These are phyloP conservation scores for Oryza rufipogon DNA, from an alignment of 176 grass and related monocot genomes.

Conservation along the genomic window DNA sequence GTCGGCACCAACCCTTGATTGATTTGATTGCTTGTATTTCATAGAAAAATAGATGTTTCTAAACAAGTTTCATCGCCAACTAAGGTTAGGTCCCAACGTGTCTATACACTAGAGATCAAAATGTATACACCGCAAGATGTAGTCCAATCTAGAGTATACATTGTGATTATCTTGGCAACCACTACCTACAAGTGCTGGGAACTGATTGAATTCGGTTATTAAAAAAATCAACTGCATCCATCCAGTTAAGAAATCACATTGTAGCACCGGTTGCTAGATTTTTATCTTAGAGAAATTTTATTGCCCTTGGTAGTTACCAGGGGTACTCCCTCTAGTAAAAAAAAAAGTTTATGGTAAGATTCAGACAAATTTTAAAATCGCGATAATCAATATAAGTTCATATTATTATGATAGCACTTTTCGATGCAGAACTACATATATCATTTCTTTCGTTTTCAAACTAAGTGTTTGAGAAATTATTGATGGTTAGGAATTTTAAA, in stretches of 20 bases:
- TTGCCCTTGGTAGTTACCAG: too few species aligned
- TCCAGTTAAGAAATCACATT: not conserved
- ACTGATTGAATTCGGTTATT: not conserved
- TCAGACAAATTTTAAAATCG: too few species aligned
- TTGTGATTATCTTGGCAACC: not conserved
- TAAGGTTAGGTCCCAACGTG: conserved; percentile 13
- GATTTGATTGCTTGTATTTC: conserved; percentile 12
- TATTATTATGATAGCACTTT: too few species aligned
- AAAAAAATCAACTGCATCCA: not conserved
- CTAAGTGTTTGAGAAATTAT: too few species aligned
- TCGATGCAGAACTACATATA: too few species aligned
- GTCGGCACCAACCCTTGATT: conserved; percentile 8
- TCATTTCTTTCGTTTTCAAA: too few species aligned
- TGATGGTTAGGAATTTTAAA: too few species aligned
- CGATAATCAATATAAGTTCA: too few species aligned
- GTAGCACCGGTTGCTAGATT: not conserved
- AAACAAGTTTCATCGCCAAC: not conserved
- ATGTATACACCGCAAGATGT: not conserved
- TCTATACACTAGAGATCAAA: not conserved
- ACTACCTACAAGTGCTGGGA: not conserved
- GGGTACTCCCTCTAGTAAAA: too few species aligned
- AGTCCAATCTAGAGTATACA: not conserved
- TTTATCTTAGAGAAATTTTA: not conserved
- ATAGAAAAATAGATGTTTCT: conserved; percentile 5
- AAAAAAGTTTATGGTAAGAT: too few species aligned